phyloP scores from a whole-genome alignment of 257 asterid genomes.

The Solanum commersonii region DNA sequence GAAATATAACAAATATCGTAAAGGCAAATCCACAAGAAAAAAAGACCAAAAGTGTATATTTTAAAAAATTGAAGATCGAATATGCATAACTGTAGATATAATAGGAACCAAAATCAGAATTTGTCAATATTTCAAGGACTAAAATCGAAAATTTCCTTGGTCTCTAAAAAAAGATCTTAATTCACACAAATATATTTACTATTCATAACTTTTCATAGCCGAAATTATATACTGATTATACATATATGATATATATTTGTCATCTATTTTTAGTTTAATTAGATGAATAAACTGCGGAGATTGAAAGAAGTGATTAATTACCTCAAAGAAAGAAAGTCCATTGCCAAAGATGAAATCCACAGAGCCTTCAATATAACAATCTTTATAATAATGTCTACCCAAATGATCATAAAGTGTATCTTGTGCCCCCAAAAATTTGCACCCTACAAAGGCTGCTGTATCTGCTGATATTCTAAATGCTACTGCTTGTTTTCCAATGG shows the following conservation, averaged over 20 bases:
- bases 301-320: neutral
- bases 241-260: fast-evolving
- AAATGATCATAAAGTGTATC: conserved; percentile 80
- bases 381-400: conserved; percentile 86
- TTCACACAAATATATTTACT: neutral
- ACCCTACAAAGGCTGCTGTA: conserved; percentile 63
- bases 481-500: conserved; percentile 84
- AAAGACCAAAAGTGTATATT: no score
- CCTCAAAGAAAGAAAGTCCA: conserved; percentile 84
- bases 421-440: conserved; percentile 87
- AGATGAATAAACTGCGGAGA: fast-evolving
- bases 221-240: neutral
- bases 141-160: neutral
- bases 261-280: neutral
- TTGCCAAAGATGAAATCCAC: conserved; percentile 92
- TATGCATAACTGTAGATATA: neutral
- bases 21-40: neutral
- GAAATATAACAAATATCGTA: neutral
- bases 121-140: neutral
- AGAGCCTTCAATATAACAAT: conserved; percentile 87
- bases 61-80: no score
- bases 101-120: neutral
- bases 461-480: conserved; percentile 91
- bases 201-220: neutral
- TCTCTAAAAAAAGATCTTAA: neutral